Evolutionary conservation across 306 rosid species (phyloP).

Genomic region (Inga laurina): DNA sequence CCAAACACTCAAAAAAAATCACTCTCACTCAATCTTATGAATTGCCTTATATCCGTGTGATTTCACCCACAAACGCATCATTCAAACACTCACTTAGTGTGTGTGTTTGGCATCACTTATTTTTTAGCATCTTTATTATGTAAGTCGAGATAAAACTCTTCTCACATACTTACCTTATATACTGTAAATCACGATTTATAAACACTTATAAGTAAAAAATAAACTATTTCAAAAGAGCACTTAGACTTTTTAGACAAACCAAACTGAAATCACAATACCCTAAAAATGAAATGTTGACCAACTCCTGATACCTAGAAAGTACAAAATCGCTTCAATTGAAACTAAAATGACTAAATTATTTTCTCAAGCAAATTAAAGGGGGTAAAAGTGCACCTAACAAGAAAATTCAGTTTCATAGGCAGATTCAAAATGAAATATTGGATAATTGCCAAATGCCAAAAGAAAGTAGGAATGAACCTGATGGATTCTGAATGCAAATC

Average conservation of each 20-base stretch:
- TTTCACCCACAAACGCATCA: too few species aligned
- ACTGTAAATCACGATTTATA: too few species aligned
- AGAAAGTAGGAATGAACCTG: slow-evolving; percentile 57
- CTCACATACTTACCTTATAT: too few species aligned
- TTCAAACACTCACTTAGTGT: too few species aligned
- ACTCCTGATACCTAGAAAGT: not conserved
- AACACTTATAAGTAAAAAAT: too few species aligned
- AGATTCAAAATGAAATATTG: not conserved
- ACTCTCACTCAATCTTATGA: too few species aligned
- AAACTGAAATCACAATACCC: not conserved
- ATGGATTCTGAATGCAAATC: slow-evolving; percentile 98
- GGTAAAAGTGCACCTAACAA: not conserved
- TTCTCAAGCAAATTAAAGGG: not conserved
- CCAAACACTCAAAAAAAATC: too few species aligned
- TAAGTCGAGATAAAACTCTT: too few species aligned
- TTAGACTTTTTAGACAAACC: not conserved
- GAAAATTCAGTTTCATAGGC: not conserved
- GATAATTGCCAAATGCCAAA: slow-evolving; percentile 14
- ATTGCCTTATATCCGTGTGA: too few species aligned
- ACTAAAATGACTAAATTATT: not conserved
- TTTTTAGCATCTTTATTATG: too few species aligned
- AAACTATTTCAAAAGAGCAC: too few species aligned
- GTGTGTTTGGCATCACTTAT: too few species aligned
- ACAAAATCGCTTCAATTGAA: not conserved
- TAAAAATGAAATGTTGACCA: not conserved